phyloP scores from a whole-genome alignment of 768 basidiomycete species.

The Suillus lakei region DNA sequence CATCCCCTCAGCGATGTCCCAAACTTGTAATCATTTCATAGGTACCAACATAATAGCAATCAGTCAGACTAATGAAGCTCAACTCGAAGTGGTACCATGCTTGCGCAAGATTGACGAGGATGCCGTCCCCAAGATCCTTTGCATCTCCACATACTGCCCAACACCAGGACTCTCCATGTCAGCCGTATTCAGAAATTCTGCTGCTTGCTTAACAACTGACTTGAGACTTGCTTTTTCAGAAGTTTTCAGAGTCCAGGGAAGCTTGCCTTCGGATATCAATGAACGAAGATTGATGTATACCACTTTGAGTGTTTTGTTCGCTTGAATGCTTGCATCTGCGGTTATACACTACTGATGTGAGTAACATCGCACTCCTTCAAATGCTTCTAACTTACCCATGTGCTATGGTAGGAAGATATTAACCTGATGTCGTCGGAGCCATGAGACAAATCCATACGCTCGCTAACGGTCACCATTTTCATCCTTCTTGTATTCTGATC shows the following conservation, averaged over 20 bases:
- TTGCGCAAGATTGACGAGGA: neutral
- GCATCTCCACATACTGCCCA: neutral
- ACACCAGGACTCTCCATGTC: neutral
- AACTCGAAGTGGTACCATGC: neutral
- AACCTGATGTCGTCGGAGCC: slow-evolving; percentile 53
- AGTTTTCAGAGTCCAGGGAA: slow-evolving; percentile 84
- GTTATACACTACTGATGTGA: slow-evolving; percentile 43
- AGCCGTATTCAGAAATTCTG: neutral
- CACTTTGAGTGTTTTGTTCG: slow-evolving; percentile 95
- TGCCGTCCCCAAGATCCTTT: neutral
- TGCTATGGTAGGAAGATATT: slow-evolving; percentile 91
- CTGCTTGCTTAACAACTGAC: slow-evolving; percentile 74
- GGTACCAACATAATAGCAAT: neutral
- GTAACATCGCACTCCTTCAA: neutral
- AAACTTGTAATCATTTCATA: neutral
- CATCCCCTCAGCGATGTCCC: neutral
- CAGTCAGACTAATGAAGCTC: neutral
- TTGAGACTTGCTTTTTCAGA: slow-evolving; percentile 87
- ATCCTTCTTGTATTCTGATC: slow-evolving; percentile 96
- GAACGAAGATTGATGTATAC: slow-evolving; percentile 93
- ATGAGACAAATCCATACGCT: neutral
- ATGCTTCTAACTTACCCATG: slow-evolving; percentile 55
- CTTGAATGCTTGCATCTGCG: slow-evolving; percentile 83
- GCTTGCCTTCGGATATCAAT: slow-evolving; percentile 82
- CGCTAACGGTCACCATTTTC: neutral